A percentile compares a stretch with the other conserved stretches of the same genome.
Conservation (phyloP, 345 rosid species). For the Draba incana region DNA sequence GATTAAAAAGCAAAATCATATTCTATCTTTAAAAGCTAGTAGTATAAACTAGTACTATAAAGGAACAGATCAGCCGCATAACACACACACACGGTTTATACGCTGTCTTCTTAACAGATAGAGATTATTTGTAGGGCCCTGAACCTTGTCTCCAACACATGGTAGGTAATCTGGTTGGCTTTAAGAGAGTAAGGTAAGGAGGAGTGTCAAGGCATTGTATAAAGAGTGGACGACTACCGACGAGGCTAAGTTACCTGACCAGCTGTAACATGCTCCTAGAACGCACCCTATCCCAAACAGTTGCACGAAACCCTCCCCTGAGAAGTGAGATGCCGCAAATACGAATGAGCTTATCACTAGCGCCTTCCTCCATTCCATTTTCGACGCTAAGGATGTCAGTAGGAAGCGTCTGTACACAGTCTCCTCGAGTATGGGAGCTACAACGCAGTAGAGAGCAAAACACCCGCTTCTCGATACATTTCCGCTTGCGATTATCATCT, state of each 20-base stretch:
- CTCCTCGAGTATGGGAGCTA: constrained; percentile 80
- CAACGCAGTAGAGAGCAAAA: constrained; percentile 57
- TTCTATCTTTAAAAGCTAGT: not conserved
- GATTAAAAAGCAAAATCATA: not conserved
- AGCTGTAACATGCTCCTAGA: constrained; percentile 70
- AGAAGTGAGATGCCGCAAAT: constrained; percentile 81
- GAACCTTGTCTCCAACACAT: not conserved
- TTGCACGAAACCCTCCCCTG: constrained; percentile 63
- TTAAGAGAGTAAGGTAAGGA: constrained; percentile 24
- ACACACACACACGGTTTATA: constrained; percentile 17
- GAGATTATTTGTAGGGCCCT: not conserved
- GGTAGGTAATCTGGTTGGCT: no score
- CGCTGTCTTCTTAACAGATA: constrained; percentile 22
- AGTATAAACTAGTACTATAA: not conserved
- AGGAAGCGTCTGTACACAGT: constrained; percentile 79
- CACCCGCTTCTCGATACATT: constrained; percentile 57
- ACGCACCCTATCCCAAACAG: constrained; percentile 70
- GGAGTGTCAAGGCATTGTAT: constrained; percentile 72
- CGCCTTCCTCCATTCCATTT: constrained; percentile 64
- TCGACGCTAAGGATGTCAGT: constrained; percentile 59
- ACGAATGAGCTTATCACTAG: constrained; percentile 62
- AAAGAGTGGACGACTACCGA: constrained; percentile 67
- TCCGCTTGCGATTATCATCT: constrained; percentile 63
- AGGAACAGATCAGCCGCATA: constrained; percentile 19
- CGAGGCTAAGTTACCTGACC: constrained; percentile 72